Conservation (phyloP, 2,329 filamentous ascomycete species). For the Sporothrix euskadiensis region DNA sequence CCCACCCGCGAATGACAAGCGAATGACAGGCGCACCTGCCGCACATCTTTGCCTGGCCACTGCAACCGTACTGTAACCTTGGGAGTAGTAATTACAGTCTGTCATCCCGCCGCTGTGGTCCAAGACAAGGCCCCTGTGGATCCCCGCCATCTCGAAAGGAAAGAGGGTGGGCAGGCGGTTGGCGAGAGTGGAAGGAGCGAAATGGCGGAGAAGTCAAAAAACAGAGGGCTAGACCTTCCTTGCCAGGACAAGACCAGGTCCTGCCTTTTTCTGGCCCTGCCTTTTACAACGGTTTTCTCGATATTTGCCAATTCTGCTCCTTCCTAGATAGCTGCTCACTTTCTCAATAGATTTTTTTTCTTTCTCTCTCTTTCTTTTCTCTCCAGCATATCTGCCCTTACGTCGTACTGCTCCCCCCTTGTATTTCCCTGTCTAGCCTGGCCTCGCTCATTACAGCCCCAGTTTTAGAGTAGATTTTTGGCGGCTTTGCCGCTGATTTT, state of each 20-base stretch:
- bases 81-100: neutral
- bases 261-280: constrained; percentile 4
- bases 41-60: neutral
- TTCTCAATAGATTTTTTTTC: neutral
- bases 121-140: constrained; percentile 16
- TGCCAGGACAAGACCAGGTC: neutral
- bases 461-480: constrained; percentile 1
- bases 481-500: constrained; percentile 4
- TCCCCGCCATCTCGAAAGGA: neutral
- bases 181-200: constrained; percentile 4
- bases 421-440: constrained; percentile 1
- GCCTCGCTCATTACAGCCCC: neutral
- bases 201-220: neutral
- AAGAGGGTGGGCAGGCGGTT: neutral
- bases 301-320: neutral
- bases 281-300: neutral
- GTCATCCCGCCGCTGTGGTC: constrained; percentile 18
- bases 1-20: constrained; percentile 5
- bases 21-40: constrained; percentile 15
- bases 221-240: constrained; percentile 11
- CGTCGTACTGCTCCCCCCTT: neutral
- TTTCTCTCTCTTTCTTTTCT: neutral
- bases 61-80: neutral
- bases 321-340: neutral
- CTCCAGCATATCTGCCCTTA: too few species aligned